These are phyloP conservation scores for Solanum ahanhuiri DNA, from an alignment of 257 asterid genomes.

Conservation along the genomic window DNA sequence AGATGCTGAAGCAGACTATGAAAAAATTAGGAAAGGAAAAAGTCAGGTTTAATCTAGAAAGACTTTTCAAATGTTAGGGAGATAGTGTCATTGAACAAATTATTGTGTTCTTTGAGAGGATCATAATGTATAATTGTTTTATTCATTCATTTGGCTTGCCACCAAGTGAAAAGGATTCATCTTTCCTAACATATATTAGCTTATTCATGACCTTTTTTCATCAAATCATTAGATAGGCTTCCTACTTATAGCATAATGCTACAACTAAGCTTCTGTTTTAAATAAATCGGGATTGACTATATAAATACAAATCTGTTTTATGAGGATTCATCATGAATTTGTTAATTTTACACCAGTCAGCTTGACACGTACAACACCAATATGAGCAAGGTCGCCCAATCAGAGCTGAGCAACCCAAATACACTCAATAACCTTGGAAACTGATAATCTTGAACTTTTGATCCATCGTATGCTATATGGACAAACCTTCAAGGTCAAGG, in stretches of 20 bases:
- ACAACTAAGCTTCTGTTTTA: neutral
- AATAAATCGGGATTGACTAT: neutral
- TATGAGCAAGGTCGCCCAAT: neutral
- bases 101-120: neutral
- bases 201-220: neutral
- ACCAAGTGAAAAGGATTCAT: neutral
- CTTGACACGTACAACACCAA: neutral
- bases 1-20: conserved; percentile 67
- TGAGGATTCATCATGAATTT: neutral
- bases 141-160: neutral
- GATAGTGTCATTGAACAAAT: neutral
- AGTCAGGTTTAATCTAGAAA: conserved; percentile 18
- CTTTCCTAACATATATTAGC: neutral
- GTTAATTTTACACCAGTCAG: neutral
- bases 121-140: neutral
- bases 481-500: neutral
- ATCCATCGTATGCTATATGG: neutral
- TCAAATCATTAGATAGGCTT: neutral
- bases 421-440: neutral
- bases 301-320: neutral
- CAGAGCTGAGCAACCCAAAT: neutral
- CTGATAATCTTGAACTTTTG: neutral
- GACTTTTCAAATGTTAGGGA: neutral
- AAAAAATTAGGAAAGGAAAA: conserved; percentile 61
- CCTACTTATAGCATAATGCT: neutral